Evolutionary conservation across 2,329 filamentous ascomycete genomes (phyloP), one percentile per base, ranked within the genome.

Genomic region (Ceratocystis albifundus): DNA sequence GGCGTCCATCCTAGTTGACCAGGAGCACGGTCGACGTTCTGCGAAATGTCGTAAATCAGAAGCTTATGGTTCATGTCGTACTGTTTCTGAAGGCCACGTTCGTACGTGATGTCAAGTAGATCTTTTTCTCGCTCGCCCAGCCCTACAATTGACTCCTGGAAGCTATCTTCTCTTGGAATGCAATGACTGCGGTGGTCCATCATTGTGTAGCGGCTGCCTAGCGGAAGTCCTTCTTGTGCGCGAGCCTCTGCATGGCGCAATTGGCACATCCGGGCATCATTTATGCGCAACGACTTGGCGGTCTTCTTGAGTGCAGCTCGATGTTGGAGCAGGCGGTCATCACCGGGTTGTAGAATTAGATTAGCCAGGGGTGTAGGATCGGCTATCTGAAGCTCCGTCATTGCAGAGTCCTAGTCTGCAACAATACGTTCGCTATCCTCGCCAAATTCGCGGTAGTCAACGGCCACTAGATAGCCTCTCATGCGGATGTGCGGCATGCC

Each of bases 401-500:
- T 77, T 22, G 61, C 57, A 28, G 50, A 44, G 17, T 72, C 69
- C 82, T 84, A 86, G 67, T 69, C 69, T 1, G 68, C 64, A 32
- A 71, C 70, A n/a, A 77, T 75, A 25, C 44, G 10, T 7, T 69
- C 61, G 0, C 73, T 72, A 0, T 71, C 68, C 0, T 68, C 12
- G 3, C 70, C 74, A 28, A 76, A 75, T 1, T 72, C 69, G 36
- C 76, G 62, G 12, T 73, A 74, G 66, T 82, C 76, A n/a, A 87
- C 71, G 15, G 80, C 82, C 36, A 87, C 71, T 69, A 86, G 76
- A 70, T 88, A 88, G 0, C 80, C 81, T 44, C 86, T 78, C 50
- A 76, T 74, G 1, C 86, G 78, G 0, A 86, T 90, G 65, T 93
- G 89, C 0, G 89, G 89, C 0, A 92, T 75, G 67, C 89, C 89